Percentiles rank a stretch among this genome's conserved stretches.
These are phyloP conservation scores for Cicer arietinum DNA, from an alignment of 306 rosid genomes.

Conservation along the genomic window DNA sequence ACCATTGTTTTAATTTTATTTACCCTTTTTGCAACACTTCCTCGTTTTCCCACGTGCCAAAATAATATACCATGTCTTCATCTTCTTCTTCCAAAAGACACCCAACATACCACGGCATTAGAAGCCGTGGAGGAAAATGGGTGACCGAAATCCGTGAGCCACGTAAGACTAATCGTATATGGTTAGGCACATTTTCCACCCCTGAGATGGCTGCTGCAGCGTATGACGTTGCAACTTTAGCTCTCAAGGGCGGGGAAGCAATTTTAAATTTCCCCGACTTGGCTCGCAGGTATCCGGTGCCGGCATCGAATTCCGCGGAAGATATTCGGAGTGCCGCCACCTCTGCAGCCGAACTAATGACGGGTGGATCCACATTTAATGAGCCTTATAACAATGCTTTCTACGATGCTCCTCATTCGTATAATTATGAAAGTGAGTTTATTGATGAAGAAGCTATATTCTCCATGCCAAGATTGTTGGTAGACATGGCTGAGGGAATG, in stretches of 20 bases:
- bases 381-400: not conserved
- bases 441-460: slow-evolving; percentile 87
- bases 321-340: slow-evolving; percentile 79
- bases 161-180: slow-evolving; percentile 74
- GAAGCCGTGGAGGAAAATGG: slow-evolving; percentile 83
- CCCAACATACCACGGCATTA: slow-evolving; percentile 69
- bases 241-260: slow-evolving; percentile 70
- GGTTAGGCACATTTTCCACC: slow-evolving; percentile 79
- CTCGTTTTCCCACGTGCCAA: slow-evolving; percentile 27
- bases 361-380: not conserved
- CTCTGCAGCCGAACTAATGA: slow-evolving; percentile 54
- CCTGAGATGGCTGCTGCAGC: slow-evolving; percentile 97
- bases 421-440: slow-evolving; percentile 44
- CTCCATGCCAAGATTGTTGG: slow-evolving; percentile 79
- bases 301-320: slow-evolving; percentile 53
- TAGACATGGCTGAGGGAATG: slow-evolving; percentile 96
- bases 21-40: not conserved
- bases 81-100: slow-evolving; percentile 62
- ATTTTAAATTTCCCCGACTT: slow-evolving; percentile 69
- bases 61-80: slow-evolving; percentile 46
- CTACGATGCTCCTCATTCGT: not conserved
- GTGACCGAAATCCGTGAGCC: slow-evolving; percentile 97
- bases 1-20: not conserved
- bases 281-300: slow-evolving; percentile 56
- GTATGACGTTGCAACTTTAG: slow-evolving; percentile 79